A percentile compares a stretch with the other conserved stretches of the same genome.
phyloP scores from a whole-genome alignment of 305 asterid genomes.

The Rubia tinctorum region DNA sequence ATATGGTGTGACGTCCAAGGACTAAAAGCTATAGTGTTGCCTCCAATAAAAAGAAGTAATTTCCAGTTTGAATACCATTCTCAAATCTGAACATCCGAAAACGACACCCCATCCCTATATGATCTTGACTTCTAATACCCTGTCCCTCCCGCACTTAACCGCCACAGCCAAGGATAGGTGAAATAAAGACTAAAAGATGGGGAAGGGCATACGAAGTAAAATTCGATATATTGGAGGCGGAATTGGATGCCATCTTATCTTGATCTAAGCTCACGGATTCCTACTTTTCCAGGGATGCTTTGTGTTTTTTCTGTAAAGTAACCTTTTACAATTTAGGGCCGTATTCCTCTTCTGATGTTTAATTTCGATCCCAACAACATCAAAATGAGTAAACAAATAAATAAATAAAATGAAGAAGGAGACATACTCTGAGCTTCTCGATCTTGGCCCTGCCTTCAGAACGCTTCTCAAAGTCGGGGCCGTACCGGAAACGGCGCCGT shows the following conservation, averaged over 20 bases:
- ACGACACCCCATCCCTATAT: background rate
- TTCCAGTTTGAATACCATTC: background rate
- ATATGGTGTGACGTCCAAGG: no score
- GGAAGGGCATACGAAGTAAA: no score
- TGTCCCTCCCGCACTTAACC: background rate
- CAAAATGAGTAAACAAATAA: background rate
- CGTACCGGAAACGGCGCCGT: slow-evolving; percentile 70
- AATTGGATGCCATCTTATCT: background rate
- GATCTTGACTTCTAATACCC: background rate
- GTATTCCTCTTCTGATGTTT: background rate
- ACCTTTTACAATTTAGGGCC: background rate
- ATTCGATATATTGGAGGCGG: background rate
- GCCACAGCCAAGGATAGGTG: background rate
- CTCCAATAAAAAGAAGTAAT: background rate
- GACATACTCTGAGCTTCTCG: slow-evolving; percentile 58
- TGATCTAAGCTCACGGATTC: background rate
- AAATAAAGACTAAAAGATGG: no score
- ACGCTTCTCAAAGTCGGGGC: slow-evolving; percentile 67
- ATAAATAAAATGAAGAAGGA: background rate
- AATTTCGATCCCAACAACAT: background rate
- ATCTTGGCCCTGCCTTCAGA: slow-evolving; percentile 57
- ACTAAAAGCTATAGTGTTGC: no score
- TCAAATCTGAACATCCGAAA: background rate
- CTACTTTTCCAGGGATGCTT: background rate
- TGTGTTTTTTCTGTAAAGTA: background rate